phyloP scores from a whole-genome alignment of 345 rosid species.

The Populus alba region DNA sequence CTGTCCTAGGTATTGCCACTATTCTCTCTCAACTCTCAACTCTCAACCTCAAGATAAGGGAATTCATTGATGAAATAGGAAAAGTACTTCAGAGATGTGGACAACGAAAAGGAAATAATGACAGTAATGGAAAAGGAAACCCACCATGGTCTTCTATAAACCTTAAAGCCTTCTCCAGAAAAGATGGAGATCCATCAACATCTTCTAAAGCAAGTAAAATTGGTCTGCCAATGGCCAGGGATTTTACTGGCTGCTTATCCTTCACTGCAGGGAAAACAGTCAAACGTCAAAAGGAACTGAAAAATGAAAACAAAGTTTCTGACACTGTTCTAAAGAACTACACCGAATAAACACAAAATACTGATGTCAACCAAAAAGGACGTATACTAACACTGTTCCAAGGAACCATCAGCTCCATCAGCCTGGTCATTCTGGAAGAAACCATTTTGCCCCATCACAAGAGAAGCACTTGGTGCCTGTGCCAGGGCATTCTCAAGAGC shows the following conservation, averaged over 20 bases:
- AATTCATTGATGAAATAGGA: neutral
- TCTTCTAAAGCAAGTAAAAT: slow-evolving; percentile 93
- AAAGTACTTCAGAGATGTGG: neutral
- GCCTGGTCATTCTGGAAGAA: slow-evolving; percentile 62
- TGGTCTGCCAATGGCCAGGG: slow-evolving; percentile 72
- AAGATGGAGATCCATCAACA: slow-evolving; percentile 95
- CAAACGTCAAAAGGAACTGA: neutral
- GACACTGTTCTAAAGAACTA: neutral
- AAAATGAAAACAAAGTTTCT: neutral
- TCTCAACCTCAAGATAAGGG: neutral
- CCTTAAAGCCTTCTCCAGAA: slow-evolving; percentile 93
- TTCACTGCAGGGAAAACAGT: slow-evolving; percentile 41
- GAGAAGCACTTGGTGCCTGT: slow-evolving; percentile 79
- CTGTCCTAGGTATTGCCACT: neutral
- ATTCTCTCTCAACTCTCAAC: neutral
- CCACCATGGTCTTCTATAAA: slow-evolving; percentile 89
- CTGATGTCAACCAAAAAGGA: neutral
- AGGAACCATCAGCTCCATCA: slow-evolving; percentile 45
- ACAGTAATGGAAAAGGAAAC: slow-evolving; percentile 17
- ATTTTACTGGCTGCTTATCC: slow-evolving; percentile 51
- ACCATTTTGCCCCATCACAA: slow-evolving; percentile 78
- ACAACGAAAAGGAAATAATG: neutral
- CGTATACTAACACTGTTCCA: slow-evolving; percentile 35
- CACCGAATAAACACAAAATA: neutral
- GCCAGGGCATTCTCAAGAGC: slow-evolving; percentile 89